Evolutionary conservation across 2,329 filamentous ascomycete genomes (phyloP).

Genomic region (Cordyceps militaris): DNA sequence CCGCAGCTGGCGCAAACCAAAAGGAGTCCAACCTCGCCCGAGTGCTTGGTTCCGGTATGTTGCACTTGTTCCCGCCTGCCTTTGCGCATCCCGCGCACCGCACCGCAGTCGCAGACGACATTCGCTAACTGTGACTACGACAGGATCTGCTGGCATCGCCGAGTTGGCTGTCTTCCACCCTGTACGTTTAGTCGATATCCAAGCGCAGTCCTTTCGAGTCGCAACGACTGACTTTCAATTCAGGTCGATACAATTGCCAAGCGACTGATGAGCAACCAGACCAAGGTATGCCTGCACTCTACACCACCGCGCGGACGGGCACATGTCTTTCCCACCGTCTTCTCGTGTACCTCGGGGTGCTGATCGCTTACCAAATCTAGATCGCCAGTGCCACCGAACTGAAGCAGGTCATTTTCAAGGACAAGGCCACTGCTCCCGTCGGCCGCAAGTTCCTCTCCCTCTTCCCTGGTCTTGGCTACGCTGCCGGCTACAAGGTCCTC

Average conservation of each 20-base stretch:
- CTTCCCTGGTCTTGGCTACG: constrained; percentile 95
- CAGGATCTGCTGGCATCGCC: constrained; percentile 86
- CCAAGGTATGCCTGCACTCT: constrained; percentile 50
- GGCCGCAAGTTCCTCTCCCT: constrained; percentile 84
- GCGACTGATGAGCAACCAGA: constrained; percentile 97
- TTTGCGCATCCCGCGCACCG: not conserved
- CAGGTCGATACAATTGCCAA: constrained; percentile 97
- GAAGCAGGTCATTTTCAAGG: constrained; percentile 90
- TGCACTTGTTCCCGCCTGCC: not conserved
- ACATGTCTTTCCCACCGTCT: not conserved
- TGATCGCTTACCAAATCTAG: constrained; percentile 20
- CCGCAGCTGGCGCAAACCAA: constrained; percentile 46
- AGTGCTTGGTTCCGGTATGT: constrained; percentile 79
- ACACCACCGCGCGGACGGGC: not conserved
- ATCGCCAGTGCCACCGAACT: constrained; percentile 48
- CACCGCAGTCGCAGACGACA: not conserved
- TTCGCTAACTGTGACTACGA: constrained; percentile 3
- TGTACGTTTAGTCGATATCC: constrained; percentile 37
- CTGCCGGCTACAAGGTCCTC: constrained; percentile 93
- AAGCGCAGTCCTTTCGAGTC: not conserved
- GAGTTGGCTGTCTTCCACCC: constrained; percentile 92
- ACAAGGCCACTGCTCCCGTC: constrained; percentile 65
- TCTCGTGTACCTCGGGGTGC: not conserved
- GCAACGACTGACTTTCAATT: not conserved
- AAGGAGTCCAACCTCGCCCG: constrained; percentile 85